These are phyloP conservation scores for Cyberlindnera subsufficiens DNA, from an alignment of 805 yeast species.

Conservation along the genomic window DNA sequence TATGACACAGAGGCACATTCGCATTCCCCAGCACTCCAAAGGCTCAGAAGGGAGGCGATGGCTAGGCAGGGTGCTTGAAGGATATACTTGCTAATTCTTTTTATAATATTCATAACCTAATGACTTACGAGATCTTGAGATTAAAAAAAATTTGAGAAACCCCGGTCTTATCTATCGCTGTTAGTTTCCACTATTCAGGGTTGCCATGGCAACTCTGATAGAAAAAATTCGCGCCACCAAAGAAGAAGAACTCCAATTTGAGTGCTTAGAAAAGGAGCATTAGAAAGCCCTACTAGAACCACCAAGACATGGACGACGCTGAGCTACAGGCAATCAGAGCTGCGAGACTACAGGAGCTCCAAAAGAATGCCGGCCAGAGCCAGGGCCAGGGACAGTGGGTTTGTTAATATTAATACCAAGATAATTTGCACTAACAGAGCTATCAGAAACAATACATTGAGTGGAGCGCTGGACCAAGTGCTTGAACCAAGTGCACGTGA, in stretches of 20 bases:
- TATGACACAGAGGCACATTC: conserved; percentile 24
- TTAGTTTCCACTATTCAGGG: not conserved
- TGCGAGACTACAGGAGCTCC: conserved; percentile 85
- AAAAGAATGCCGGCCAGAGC: conserved; percentile 40
- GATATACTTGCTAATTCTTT: too few relatives aligned
- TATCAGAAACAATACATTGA: conserved; percentile 4
- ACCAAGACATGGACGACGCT: conserved; percentile 62
- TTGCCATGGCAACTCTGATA: too few relatives aligned
- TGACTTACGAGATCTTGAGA: not conserved
- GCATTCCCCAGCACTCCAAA: conserved; percentile 20
- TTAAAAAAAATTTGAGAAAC: not conserved
- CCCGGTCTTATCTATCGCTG: not conserved
- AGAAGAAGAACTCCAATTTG: too few relatives aligned
- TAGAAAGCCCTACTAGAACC: too few relatives aligned
- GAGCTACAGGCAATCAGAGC: conserved; percentile 88
- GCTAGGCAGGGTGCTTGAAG: conserved; percentile 5
- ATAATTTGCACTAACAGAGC: not conserved
- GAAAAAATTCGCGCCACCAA: too few relatives aligned
- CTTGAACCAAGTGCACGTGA: conserved; percentile 83
- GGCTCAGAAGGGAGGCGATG: conserved; percentile 21
- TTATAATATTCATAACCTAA: not conserved
- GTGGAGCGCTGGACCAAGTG: conserved; percentile 50
- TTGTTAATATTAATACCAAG: not conserved
- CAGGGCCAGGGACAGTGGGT: conserved; percentile 14
- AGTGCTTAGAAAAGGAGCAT: too few relatives aligned